phyloP scores from a whole-genome alignment of 129 eudicot genomes.

The Apium graveolens region DNA sequence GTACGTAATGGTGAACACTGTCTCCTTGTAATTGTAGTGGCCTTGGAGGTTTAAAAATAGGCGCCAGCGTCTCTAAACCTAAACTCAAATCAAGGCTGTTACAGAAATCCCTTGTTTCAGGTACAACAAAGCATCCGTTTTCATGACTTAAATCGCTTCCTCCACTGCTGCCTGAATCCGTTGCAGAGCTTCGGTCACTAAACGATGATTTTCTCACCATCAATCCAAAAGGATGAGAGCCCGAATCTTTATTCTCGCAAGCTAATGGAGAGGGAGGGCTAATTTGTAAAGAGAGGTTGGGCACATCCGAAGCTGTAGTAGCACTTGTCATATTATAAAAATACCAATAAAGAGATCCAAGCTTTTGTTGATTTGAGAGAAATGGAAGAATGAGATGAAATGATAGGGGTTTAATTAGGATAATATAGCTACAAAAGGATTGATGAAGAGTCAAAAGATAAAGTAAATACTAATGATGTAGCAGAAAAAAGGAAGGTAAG shows the following conservation, averaged over 20 bases:
- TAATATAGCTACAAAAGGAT: background rate
- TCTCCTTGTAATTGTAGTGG: slow-evolving; percentile 11
- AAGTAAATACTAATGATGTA: slow-evolving; percentile 18
- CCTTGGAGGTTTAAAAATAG: slow-evolving; percentile 2
- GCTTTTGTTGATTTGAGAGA: background rate
- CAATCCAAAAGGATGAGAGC: background rate
- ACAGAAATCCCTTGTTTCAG: slow-evolving; percentile 14
- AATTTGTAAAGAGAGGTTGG: slow-evolving; percentile 80
- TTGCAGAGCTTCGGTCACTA: slow-evolving; percentile 16
- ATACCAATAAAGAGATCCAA: background rate
- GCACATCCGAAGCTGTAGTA: slow-evolving; percentile 27
- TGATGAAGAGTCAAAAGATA: background rate
- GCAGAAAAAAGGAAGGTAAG: background rate
- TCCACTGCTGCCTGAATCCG: slow-evolving; percentile 50
- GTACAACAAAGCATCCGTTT: slow-evolving; percentile 20
- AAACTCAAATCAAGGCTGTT: slow-evolving; percentile 38
- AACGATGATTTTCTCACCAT: background rate
- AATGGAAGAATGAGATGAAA: background rate
- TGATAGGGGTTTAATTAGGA: background rate
- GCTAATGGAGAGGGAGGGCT: slow-evolving; percentile 37
- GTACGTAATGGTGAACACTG: slow-evolving; percentile 22
- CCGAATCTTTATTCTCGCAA: background rate
- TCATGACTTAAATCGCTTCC: slow-evolving; percentile 70
- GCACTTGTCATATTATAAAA: background rate
- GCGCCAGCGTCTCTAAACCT: slow-evolving; percentile 37